Conservation (phyloP, 371 early-diverging fungal species). For the Dichotomocladium elegans region DNA sequence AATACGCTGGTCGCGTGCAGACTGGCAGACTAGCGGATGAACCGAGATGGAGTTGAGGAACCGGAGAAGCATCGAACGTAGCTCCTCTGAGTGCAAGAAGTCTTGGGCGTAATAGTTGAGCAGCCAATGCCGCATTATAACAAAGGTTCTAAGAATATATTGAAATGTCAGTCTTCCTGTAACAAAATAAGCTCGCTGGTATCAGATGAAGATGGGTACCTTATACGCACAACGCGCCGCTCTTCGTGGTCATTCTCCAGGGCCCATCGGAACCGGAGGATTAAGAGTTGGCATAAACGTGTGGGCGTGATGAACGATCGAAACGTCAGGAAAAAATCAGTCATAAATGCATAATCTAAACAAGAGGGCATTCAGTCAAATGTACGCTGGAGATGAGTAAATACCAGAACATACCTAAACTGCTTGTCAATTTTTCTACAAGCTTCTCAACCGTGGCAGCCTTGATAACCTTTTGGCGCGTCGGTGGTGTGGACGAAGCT, state of each 20-base stretch:
- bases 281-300: slow-evolving; percentile 53
- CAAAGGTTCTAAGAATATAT: slow-evolving; percentile 47
- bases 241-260: slow-evolving; percentile 51
- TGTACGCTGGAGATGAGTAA: background rate
- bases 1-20: slow-evolving; percentile 57
- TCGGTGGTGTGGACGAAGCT: slow-evolving; percentile 3
- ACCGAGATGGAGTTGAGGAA: slow-evolving; percentile 40
- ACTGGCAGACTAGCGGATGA: slow-evolving; percentile 42
- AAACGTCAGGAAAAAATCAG: slow-evolving; percentile 69
- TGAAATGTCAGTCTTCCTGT: background rate
- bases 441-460: slow-evolving; percentile 64
- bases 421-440: slow-evolving; percentile 59
- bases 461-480: slow-evolving; percentile 38
- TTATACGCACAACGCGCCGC: slow-evolving; percentile 56
- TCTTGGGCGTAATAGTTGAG: slow-evolving; percentile 65
- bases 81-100: slow-evolving; percentile 44
- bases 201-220: slow-evolving; percentile 34
- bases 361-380: too few species aligned
- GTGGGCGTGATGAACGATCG: slow-evolving; percentile 60
- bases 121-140: slow-evolving; percentile 66
- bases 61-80: slow-evolving; percentile 40
- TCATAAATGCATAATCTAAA: slow-evolving; percentile 66
- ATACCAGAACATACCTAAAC: slow-evolving; percentile 36
- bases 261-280: slow-evolving; percentile 63
- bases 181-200: background rate